Percentiles rank a stretch among this genome's conserved stretches.
Conservation (phyloP, 129 eudicot genomes). For the Heracleum sosnowskyi region DNA sequence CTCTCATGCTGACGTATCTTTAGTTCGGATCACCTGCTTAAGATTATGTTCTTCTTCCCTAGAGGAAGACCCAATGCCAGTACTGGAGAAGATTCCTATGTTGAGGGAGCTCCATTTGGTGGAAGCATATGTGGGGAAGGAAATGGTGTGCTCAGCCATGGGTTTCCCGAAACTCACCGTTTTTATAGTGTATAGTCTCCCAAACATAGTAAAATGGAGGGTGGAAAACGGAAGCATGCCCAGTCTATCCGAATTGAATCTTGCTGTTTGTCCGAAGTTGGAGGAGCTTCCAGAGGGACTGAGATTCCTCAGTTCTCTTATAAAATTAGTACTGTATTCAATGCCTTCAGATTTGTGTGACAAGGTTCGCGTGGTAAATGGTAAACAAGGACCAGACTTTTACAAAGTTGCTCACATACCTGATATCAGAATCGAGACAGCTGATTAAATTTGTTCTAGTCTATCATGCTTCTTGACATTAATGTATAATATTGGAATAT, state of each 20-base stretch:
- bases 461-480: no score
- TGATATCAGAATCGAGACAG: background rate
- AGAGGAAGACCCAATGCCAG: background rate
- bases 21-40: background rate
- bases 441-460: background rate
- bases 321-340: rapidly evolving
- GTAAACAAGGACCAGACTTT: background rate
- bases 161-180: background rate
- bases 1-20: background rate
- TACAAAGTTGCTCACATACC: background rate
- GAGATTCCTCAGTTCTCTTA: background rate
- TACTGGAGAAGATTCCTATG: background rate
- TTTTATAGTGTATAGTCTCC: background rate
- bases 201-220: background rate
- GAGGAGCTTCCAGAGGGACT: background rate
- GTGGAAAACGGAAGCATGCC: slow-evolving; percentile 3
- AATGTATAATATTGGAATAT: no score
- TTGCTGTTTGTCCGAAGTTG: background rate
- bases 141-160: background rate
- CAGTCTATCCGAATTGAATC: rapidly evolving
- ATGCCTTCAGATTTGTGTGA: background rate
- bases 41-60: background rate
- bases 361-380: background rate
- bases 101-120: background rate
- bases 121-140: background rate